These are phyloP conservation scores for Thalassiosira sp. DNA, from an alignment of 352 stramenopile genomes.

Conservation along the genomic window DNA sequence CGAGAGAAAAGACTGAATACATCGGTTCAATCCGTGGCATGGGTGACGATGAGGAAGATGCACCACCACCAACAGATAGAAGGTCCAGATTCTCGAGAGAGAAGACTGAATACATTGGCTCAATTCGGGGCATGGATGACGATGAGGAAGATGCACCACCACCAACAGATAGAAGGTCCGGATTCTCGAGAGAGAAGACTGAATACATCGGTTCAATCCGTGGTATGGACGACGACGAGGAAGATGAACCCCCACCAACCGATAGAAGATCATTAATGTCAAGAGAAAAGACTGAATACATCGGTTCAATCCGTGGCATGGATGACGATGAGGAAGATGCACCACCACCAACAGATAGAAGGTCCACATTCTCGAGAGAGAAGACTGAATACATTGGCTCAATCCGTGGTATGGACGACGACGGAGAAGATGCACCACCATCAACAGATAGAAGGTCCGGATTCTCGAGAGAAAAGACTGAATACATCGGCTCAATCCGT, in stretches of 20 bases:
- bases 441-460: background rate
- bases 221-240: too few relatives aligned
- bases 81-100: background rate
- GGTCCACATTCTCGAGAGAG: background rate
- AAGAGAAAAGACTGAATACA: too few relatives aligned
- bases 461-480: background rate
- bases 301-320: background rate
- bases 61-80: background rate
- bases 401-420: too few relatives aligned
- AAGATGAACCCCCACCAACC: too few relatives aligned
- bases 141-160: background rate
- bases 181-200: background rate
- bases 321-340: background rate
- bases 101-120: conserved; percentile 3
- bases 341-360: background rate
- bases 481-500: conserved; percentile 7
- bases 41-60: background rate
- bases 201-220: conserved; percentile 1
- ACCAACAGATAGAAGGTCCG: background rate
- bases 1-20: background rate
- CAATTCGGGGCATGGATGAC: background rate
- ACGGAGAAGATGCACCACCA: too few relatives aligned
- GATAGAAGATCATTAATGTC: too few relatives aligned
- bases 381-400: too few relatives aligned
- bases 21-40: background rate